A percentile compares a stretch with the other conserved stretches of the same genome.
Conservation (phyloP, 2,329 filamentous ascomycete genomes). For the Apiospora arundinis region DNA sequence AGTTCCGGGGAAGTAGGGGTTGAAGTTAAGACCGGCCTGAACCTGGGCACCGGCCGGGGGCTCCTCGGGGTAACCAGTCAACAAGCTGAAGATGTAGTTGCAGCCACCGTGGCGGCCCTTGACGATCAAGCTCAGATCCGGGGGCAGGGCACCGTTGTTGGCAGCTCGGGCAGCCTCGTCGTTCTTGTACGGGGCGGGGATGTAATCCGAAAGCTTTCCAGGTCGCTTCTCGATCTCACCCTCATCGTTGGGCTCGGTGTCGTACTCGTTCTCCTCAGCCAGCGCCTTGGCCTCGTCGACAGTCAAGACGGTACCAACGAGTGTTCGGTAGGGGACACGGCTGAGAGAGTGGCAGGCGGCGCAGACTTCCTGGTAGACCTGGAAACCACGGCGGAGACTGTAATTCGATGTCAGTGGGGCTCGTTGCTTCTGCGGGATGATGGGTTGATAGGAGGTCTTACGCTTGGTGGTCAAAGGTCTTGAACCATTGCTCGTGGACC, state of each 20-base stretch:
- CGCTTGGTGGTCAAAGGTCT: constrained; percentile 97
- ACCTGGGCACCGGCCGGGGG: constrained; percentile 87
- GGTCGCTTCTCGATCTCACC: constrained; percentile 98
- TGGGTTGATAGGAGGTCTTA: constrained; percentile 58
- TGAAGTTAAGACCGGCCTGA: constrained; percentile 95
- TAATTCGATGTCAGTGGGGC: background rate
- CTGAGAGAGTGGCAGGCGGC: constrained; percentile 95
- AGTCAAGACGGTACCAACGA: constrained; percentile 91
- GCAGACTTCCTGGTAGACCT: constrained; percentile 99
- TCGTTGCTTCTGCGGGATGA: constrained; percentile 20
- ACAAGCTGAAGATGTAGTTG: constrained; percentile 96
- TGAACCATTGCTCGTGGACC: constrained; percentile 90
- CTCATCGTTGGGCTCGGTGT: constrained; percentile 96
- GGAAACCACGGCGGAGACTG: constrained; percentile 97
- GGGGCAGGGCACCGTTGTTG: constrained; percentile 97
- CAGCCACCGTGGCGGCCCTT: constrained; percentile 98
- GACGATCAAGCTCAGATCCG: constrained; percentile 96
- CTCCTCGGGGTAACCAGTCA: constrained; percentile 98
- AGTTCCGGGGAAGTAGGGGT: constrained; percentile 99
- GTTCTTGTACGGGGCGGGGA: constrained; percentile 96
- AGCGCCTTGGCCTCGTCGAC: constrained; percentile 97
- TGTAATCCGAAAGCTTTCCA: constrained; percentile 98
- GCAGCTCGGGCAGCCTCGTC: constrained; percentile 97
- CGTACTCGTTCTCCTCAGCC: constrained; percentile 98
- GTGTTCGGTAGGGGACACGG: constrained; percentile 89